Conservation (phyloP, 83 land plant genomes). For the Diphasiastrum complanatum region DNA sequence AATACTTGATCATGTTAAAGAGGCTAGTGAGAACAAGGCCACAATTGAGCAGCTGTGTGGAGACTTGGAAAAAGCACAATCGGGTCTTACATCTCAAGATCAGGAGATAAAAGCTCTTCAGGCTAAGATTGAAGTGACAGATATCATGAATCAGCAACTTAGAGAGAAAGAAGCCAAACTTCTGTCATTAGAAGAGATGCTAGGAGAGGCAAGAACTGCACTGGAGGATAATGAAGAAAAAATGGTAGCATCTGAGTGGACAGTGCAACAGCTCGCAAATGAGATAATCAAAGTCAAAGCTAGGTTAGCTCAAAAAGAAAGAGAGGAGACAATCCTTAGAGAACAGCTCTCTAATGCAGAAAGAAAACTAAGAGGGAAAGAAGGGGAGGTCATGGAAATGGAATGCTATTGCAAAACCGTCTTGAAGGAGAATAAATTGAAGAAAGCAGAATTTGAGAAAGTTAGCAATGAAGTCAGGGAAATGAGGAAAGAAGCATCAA, state of each 20-base stretch:
- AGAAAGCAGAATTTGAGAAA: slow-evolving; percentile 23
- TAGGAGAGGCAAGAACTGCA: slow-evolving; percentile 11
- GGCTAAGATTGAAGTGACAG: slow-evolving; percentile 9
- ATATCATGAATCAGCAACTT: neutral
- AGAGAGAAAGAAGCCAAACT: slow-evolving; percentile 17
- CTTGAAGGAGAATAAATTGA: slow-evolving; percentile 15
- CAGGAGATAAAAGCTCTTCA: slow-evolving; percentile 19
- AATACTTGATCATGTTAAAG: slow-evolving; percentile 1
- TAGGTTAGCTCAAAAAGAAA: slow-evolving; percentile 21
- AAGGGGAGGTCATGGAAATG: slow-evolving; percentile 31
- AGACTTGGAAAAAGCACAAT: slow-evolving; percentile 22
- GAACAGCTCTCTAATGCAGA: slow-evolving; percentile 20
- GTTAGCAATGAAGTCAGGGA: slow-evolving; percentile 5
- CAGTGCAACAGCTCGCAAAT: slow-evolving; percentile 36
- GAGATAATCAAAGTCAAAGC: slow-evolving; percentile 31
- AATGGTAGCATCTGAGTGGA: slow-evolving; percentile 37
- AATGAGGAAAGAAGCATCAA: slow-evolving; percentile 5
- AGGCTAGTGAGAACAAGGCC: slow-evolving; percentile 8
- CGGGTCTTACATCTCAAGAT: neutral
- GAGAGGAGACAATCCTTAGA: slow-evolving; percentile 19
- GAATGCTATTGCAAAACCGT: slow-evolving; percentile 21
- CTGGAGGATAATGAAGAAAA: slow-evolving; percentile 33
- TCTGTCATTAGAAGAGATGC: slow-evolving; percentile 14
- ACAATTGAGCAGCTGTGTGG: slow-evolving; percentile 2
- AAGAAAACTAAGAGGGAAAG: slow-evolving; percentile 23